Conservation (phyloP, 257 asterid species). For the Solanum paucissectum region DNA sequence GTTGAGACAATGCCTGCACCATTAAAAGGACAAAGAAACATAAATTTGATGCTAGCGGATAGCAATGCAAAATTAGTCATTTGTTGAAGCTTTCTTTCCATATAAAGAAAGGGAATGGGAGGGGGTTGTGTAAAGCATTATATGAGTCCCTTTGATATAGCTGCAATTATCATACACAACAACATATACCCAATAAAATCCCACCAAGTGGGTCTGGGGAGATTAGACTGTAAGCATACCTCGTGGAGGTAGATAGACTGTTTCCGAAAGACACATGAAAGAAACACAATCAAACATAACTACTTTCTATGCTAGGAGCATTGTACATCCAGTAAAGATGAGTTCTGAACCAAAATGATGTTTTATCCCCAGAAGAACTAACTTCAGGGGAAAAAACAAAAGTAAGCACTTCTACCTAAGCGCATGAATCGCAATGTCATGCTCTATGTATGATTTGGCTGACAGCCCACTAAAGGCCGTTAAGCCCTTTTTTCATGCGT, state of each 20-base stretch:
- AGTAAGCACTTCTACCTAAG: background rate
- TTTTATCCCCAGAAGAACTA: background rate
- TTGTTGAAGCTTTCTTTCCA: background rate
- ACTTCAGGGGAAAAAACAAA: background rate
- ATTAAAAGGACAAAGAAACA: background rate
- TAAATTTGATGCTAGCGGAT: background rate
- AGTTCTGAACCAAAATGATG: background rate
- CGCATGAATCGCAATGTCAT: background rate
- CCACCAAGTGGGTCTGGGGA: background rate
- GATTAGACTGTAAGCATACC: background rate
- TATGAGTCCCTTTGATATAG: background rate
- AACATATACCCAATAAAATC: too few relatives aligned
- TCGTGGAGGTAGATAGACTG: background rate
- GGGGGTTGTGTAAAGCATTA: background rate
- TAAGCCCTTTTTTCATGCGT: background rate
- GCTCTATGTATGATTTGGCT: background rate
- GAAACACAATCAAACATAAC: background rate
- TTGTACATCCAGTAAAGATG: background rate
- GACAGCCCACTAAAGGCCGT: background rate
- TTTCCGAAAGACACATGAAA: background rate
- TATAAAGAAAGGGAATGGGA: background rate
- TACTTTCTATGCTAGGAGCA: background rate
- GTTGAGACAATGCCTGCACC: background rate
- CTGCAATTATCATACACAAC: background rate
- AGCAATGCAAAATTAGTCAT: background rate